phyloP scores from a whole-genome alignment of 768 basidiomycete genomes.

The Grammothele lineata region DNA sequence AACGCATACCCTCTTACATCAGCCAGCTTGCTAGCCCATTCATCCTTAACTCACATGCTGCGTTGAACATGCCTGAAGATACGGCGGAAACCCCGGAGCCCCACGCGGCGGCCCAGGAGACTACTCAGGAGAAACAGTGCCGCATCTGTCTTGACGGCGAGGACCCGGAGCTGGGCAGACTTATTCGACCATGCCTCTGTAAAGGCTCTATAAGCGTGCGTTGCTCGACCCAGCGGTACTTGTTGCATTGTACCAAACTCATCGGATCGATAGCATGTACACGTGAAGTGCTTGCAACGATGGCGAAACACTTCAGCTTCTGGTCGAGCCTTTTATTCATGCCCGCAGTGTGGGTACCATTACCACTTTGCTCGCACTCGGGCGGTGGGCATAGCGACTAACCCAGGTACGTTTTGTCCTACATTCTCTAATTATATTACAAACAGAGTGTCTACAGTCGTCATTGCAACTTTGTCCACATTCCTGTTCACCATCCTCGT shows the following conservation, averaged over 20 bases:
- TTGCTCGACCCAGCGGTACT: constrained; percentile 3
- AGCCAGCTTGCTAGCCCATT: too few species aligned
- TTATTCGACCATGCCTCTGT: constrained; percentile 81
- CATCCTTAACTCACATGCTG: too few species aligned
- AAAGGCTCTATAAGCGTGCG: constrained; percentile 72
- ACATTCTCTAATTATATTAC: not conserved
- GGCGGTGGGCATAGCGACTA: constrained; percentile 70
- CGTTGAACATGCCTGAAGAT: too few species aligned
- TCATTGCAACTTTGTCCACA: constrained; percentile 57
- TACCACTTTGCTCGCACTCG: constrained; percentile 75
- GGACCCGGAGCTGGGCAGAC: constrained; percentile 59
- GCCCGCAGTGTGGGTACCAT: constrained; percentile 74
- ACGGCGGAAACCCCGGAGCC: too few species aligned
- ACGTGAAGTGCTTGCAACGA: constrained; percentile 70
- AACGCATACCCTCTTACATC: too few species aligned
- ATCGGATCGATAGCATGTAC: constrained; percentile 79
- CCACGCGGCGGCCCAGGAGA: too few species aligned
- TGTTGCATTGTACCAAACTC: not conserved
- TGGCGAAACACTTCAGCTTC: constrained; percentile 67
- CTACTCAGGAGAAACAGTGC: constrained; percentile 68
- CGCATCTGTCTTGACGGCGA: constrained; percentile 80
- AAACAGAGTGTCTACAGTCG: constrained; percentile 39
- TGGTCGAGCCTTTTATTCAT: constrained; percentile 70
- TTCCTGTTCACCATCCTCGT: constrained; percentile 62
- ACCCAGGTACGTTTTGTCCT: constrained; percentile 54